Base-by-base conservation (phyloP, 2,329 filamentous ascomycete species). In the Diplodia seriata region DNA sequence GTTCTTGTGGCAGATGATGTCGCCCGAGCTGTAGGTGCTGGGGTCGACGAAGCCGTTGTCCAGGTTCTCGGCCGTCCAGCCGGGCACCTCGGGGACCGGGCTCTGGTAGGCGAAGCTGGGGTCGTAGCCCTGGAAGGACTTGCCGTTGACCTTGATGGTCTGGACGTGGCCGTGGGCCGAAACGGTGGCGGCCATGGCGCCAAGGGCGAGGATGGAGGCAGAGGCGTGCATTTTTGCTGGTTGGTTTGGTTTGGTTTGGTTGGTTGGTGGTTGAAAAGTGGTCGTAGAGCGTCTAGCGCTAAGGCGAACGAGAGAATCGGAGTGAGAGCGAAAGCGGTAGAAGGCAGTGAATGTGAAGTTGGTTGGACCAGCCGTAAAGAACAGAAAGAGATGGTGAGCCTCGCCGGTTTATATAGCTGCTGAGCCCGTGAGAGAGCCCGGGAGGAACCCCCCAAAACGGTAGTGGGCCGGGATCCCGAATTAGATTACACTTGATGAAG, bases 1-100 rank as follows among this genome's bases (percentile, higher is more conserved):
- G 15, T 59, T 49, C 72, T 79, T 80, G 72, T 79, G 77, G 74
- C 78, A 80, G 59, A 76, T 72, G 64, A 79, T 78, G 65, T 77
- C 74, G 9, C 57, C 57, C 23, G 67, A 69, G 26, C 61, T 68
- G 54, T 76, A 77, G 36, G 70, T 67, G 49, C 72, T 70, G 3
- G 76, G 76, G 29, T 71, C 68, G 29, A 79, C 73, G 68, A 78
- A 78, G 40, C 78, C 77, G 69, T 78, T 77, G 73, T 79, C 77
- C 23, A 75, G 72, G 68, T 78, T 78, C 59, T 75, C 71, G 12
- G 75, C 75, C 23, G 73, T 71, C 76, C 76, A 78, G 53, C 75
- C 76, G 7, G 76, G 74, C 1, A 74, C 76, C 20, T 70, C 61
- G 1, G 76, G 76, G 29, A 74, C 73, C 2, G 76, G 74, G 59